Evolutionary conservation across 352 stramenopile genomes (phyloP), one percentile per base, ranked within the genome.

Genomic region (Globisporangium viniferum): DNA sequence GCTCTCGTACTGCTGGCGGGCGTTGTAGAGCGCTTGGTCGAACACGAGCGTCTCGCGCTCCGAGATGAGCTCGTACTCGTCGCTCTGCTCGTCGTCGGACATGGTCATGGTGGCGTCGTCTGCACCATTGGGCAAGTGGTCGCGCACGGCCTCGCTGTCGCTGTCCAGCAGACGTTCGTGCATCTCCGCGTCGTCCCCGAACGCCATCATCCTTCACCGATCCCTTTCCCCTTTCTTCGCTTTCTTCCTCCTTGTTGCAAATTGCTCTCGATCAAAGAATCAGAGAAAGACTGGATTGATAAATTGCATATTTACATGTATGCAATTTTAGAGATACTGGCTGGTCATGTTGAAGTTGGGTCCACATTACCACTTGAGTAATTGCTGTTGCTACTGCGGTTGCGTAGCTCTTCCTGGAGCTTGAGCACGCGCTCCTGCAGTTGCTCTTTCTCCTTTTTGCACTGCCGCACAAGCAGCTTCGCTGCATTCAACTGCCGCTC

Each of bases 21-120:
- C 67, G 14, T 62, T 73, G 56, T 76, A 79, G 66, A 82, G 73
- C 49, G 86, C 80, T 64, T 89, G 78, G 29, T 91, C 82, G 57
- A 93, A 93, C 54, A 93, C 84, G 64, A 92, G 84, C 71, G 86
- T 92, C 75, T 93, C 84, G 41, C 86, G 82, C 66, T 84, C 78
- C 48, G 81, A 88, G 69, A 93, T 83, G 60, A 91, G 71, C 62
- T 91, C 85, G 60, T 89, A 90, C 63, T 86, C 82, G 61, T 84
- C 80, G 18, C 77, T 73, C 31, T 75, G 67, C 27, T 69, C 64
- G 64, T 64, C 64, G 33, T 70, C 64, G 7, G 64, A 70, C 41
- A 73, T 59, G 24, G 62, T 60, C 61, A 73, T 67, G 10, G 60
- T 49, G 33, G 22, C 24, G 41, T 64, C 55, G 3, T 66, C 62